Evolutionary conservation across 2,329 filamentous ascomycete species (phyloP).

Genomic region (Clonostachys chloroleuca): DNA sequence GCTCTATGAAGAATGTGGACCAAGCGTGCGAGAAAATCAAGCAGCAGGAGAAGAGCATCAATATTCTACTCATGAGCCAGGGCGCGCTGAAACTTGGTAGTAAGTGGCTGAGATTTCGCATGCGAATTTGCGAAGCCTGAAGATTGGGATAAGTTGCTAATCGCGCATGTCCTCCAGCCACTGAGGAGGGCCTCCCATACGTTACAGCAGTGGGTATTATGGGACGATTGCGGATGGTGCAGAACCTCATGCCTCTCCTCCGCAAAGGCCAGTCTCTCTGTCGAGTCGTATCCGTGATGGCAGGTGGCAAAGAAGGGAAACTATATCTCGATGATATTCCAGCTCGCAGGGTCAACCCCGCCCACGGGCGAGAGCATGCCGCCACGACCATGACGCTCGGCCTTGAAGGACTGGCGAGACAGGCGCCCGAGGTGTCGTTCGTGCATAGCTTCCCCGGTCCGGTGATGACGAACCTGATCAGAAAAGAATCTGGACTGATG

Average conservation of each 20-base stretch:
- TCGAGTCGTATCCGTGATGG: constrained; percentile 16
- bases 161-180: constrained; percentile 31
- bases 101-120: constrained; percentile 1
- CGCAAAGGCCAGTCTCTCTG: constrained; percentile 8
- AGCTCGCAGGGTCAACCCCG: constrained; percentile 11
- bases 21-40: constrained; percentile 37
- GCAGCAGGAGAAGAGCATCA: constrained; percentile 33
- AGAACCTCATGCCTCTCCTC: constrained; percentile 53
- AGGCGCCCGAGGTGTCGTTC: constrained; percentile 15
- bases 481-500: constrained; percentile 9
- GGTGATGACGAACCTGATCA: constrained; percentile 16
- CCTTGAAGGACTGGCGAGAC: constrained; percentile 12
- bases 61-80: constrained; percentile 39
- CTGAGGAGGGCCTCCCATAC: constrained; percentile 50
- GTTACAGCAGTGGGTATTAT: constrained; percentile 51
- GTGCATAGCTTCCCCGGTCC: constrained; percentile 20
- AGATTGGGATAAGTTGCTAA: not conserved
- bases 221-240: constrained; percentile 50
- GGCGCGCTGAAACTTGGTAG: constrained; percentile 21
- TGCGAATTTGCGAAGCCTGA: no score
- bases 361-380: constrained; percentile 11
- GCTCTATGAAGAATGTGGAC: constrained; percentile 45
- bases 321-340: constrained; percentile 14
- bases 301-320: constrained; percentile 10
- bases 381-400: constrained; percentile 13